Evolutionary conservation across 176 grass and related monocot species (phyloP).

Genomic region (Elaeis guineensis): DNA sequence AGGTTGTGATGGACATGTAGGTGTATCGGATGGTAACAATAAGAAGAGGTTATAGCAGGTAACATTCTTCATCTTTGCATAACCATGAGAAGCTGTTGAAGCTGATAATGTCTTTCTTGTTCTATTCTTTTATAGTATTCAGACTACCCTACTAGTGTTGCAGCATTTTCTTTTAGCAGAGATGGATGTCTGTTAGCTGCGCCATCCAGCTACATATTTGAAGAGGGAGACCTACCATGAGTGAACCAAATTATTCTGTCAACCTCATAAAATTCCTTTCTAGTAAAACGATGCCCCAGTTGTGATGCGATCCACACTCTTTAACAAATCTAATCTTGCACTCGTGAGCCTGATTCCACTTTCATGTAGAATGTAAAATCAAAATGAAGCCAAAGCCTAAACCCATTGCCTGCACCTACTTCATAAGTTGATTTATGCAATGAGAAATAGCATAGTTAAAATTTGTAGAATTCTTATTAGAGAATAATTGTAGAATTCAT

Average conservation of each 20-base stretch:
- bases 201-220: conserved; percentile 92
- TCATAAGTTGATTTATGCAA: conserved; percentile 7
- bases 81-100: neutral
- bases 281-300: too few relatives aligned
- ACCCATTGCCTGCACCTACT: conserved; percentile 42
- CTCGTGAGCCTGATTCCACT: conserved; percentile 62
- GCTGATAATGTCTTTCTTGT: neutral
- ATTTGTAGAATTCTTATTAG: too few relatives aligned
- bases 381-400: conserved; percentile 96
- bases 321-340: conserved; percentile 40
- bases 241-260: neutral
- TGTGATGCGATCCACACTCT: too few relatives aligned
- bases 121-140: conserved; percentile 53
- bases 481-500: too few relatives aligned
- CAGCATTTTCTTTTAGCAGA: conserved; percentile 84
- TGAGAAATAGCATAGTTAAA: too few relatives aligned
- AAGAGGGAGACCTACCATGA: conserved; percentile 90
- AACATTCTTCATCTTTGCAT: conserved; percentile 16
- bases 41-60: conserved; percentile 71
- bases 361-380: conserved; percentile 69
- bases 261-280: too few relatives aligned
- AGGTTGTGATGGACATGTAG: too few relatives aligned
- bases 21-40: too few relatives aligned
- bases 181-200: conserved; percentile 83
- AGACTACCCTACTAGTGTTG: conserved; percentile 78